Evolutionary conservation across 2,329 filamentous ascomycete species (phyloP), one percentile per base, ranked within the genome.

Genomic region (Tolypocladium guangdongense): DNA sequence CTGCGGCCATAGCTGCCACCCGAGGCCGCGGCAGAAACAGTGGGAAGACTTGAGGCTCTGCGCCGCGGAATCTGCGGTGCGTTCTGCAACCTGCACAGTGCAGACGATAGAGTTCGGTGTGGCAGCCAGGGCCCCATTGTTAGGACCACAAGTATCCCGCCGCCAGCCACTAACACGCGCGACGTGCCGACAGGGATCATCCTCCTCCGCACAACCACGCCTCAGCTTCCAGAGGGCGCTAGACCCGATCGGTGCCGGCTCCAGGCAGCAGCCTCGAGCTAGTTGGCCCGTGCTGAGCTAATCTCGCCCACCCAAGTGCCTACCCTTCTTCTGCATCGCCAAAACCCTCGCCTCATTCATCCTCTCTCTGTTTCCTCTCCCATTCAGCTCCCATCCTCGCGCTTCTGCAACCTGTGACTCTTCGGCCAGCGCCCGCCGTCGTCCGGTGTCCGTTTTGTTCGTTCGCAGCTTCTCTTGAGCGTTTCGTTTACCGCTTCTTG

Each of bases 251-350:
- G 22, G 57, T 20, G 3, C 36, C 33, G 43, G 22, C 10, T 57
- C 55, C 49, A 61, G 60, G 60, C 60, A 62, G 60, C 60, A 60
- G 56, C 57, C 55, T 57, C 30, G 43, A 46, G 24, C n/a, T 4
- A n/a, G 27, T 20, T 46, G 43, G 43, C 27, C 43, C 43, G 43
- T 53, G 50, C 55, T 55, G 56, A 52, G 58, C 57, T 60, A 56
- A 56, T 52, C 49, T 54, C 43, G 55, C 54, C 56, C 53, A 27
- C 37, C 39, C 22, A 32, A 11, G 27, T 52, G 51, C 57, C 54
- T 52, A 54, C 52, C 52, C 57, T 37, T 38, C 43, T 35, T 36
- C 51, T 16, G 32, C 43, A 50, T 54, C 52, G 35, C 52, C 53
- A 55, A 46, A 51, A 30, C 55, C 51, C 50, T 41, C 49, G 37